Conservation (phyloP, 208 protist genomes). For the Spongospora subterranea region DNA sequence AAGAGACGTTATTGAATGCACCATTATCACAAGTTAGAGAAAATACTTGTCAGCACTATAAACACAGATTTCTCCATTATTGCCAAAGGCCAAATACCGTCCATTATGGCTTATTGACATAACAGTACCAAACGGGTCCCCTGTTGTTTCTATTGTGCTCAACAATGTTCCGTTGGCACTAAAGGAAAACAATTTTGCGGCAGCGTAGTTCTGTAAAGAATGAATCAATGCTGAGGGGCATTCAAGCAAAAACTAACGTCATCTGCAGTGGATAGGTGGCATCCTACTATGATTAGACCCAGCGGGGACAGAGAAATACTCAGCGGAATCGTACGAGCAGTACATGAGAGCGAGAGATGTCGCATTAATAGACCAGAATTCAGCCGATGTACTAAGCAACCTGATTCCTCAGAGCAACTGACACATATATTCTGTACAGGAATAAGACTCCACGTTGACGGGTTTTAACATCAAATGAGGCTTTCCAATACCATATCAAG, state of each 20-base stretch:
- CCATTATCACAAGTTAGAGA: no score
- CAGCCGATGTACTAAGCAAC: conserved; percentile 15
- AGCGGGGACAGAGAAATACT: neutral
- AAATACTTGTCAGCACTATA: neutral
- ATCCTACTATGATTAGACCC: neutral
- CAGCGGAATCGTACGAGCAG: neutral
- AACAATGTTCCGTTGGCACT: neutral
- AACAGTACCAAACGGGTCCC: neutral
- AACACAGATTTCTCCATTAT: neutral
- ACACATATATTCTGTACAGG: neutral
- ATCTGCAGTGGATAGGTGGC: neutral
- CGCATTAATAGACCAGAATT: neutral
- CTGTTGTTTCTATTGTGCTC: neutral
- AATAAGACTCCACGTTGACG: neutral
- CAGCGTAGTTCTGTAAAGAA: neutral
- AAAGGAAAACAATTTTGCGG: neutral
- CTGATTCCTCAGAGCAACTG: conserved; percentile 17
- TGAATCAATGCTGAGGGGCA: neutral
- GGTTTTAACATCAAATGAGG: neutral
- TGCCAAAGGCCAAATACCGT: neutral
- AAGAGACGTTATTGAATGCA: neutral
- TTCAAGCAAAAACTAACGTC: neutral
- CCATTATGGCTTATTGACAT: neutral
- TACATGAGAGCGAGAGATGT: neutral
- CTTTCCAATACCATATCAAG: neutral